phyloP scores from a whole-genome alignment of 2,329 filamentous ascomycete genomes.

The Sporothrix brunneoviolacea region DNA sequence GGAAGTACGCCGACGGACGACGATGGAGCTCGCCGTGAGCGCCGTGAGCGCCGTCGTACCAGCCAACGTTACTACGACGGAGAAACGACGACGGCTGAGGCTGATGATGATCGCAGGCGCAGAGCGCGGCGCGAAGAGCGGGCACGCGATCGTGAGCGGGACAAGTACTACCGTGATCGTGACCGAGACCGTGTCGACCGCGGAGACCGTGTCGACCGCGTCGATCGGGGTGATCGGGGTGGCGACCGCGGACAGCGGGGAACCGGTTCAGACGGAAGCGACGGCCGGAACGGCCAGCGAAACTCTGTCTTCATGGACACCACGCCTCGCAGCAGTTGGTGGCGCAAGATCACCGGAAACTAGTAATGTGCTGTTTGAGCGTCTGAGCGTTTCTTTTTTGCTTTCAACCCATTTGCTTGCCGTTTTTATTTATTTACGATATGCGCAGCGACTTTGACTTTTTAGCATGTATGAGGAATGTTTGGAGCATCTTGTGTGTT shows the following conservation, averaged over 20 bases:
- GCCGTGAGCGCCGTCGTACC: conserved; percentile 40
- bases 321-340: conserved; percentile 51
- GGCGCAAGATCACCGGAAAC: conserved; percentile 45
- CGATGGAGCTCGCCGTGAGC: conserved; percentile 44
- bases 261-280: conserved; percentile 27
- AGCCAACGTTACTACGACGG: conserved; percentile 35
- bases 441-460: background rate
- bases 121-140: conserved; percentile 26
- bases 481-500: background rate
- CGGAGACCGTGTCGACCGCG: conserved; percentile 22
- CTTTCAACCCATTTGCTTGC: background rate
- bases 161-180: conserved; percentile 4
- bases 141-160: conserved; percentile 15
- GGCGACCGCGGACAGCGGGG: too few species aligned
- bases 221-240: conserved; percentile 22
- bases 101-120: conserved; percentile 25
- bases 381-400: background rate
- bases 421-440: background rate
- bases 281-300: conserved; percentile 34
- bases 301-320: conserved; percentile 37
- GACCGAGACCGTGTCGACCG: conserved; percentile 14
- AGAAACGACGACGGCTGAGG: conserved; percentile 26
- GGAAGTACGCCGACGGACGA: conserved; percentile 31
- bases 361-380: conserved; percentile 7
- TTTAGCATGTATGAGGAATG: conserved; percentile 7